Percentiles rank a stretch among this genome's conserved stretches.
Evolutionary conservation across 2,329 filamentous ascomycete genomes (phyloP).

Genomic region (Trichophyton benhamiae): DNA sequence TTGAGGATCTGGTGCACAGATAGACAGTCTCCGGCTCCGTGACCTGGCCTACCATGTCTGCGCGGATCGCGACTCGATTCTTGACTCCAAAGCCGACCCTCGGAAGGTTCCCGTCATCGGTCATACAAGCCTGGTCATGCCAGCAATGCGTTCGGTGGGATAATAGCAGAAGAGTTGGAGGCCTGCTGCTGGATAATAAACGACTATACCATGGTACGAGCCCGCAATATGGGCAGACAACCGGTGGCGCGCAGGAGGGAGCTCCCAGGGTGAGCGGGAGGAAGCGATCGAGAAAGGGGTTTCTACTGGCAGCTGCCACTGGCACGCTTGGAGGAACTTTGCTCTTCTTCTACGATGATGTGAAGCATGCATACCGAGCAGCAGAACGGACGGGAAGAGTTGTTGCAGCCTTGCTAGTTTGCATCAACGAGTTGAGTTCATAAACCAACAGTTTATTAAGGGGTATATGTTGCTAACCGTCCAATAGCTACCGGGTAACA

Average conservation of each 20-base stretch:
- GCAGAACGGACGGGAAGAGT: slow-evolving; percentile 69
- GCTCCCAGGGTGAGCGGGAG: not conserved
- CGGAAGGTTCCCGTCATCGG: not conserved
- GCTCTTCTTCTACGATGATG: slow-evolving; percentile 49
- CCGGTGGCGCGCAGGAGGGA: not conserved
- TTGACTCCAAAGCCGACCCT: not conserved
- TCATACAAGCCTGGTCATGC: not conserved
- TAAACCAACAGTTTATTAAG: not conserved
- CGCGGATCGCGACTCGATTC: not conserved
- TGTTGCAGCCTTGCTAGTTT: slow-evolving; percentile 58
- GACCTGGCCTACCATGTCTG: not conserved
- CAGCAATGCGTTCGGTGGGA: not conserved
- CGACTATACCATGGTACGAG: not conserved
- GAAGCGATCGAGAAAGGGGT: slow-evolving; percentile 15
- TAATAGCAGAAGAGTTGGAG: not conserved
- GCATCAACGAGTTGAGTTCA: slow-evolving; percentile 69
- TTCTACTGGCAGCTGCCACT: slow-evolving; percentile 25
- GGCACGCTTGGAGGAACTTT: slow-evolving; percentile 32
- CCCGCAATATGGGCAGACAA: not conserved
- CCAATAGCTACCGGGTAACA: slow-evolving; percentile 67
- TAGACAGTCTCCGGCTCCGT: not conserved
- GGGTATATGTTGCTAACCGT: not conserved
- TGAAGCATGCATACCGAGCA: slow-evolving; percentile 63
- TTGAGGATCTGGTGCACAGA: not conserved
- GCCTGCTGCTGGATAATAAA: not conserved